These are phyloP conservation scores for Phoenix dactylifera DNA, from an alignment of 176 grass and related monocot species.

Conservation along the genomic window DNA sequence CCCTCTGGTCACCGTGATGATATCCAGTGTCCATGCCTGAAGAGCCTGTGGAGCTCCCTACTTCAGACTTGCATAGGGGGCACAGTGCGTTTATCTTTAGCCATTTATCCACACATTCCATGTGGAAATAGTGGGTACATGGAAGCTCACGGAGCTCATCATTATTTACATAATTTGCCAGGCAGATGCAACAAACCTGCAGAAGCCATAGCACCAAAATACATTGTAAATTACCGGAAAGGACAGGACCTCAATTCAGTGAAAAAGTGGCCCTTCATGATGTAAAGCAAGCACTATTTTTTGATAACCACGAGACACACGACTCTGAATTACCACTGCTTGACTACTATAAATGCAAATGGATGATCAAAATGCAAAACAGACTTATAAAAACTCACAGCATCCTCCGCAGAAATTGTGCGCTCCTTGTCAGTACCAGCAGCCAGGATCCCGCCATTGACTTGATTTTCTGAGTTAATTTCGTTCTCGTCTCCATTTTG, in stretches of 20 bases:
- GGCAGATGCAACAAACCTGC: conserved; percentile 84
- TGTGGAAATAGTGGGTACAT: conserved; percentile 75
- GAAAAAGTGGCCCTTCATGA: no score
- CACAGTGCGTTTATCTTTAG: conserved; percentile 87
- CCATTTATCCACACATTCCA: conserved; percentile 95
- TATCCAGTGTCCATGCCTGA: not conserved
- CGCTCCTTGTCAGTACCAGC: conserved; percentile 68
- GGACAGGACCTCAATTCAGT: no score
- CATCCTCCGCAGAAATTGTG: conserved; percentile 68
- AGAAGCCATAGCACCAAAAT: conserved; percentile 1
- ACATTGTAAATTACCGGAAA: no score
- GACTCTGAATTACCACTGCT: no score
- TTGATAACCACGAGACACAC: no score
- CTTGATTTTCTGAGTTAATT: conserved; percentile 25
- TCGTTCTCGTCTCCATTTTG: conserved; percentile 24
- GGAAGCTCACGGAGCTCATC: conserved; percentile 82
- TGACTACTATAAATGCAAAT: not conserved
- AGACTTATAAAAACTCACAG: conserved; percentile 22
- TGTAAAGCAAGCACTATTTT: no score
- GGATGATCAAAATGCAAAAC: conserved; percentile 5
- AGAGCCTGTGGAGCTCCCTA: conserved; percentile 18
- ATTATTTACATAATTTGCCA: conserved; percentile 70
- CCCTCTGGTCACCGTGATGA: not conserved
- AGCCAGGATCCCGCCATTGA: conserved; percentile 45
- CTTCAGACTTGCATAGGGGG: conserved; percentile 81